These are phyloP conservation scores for Pelargonium nanum DNA, from an alignment of 345 rosid genomes.

Conservation along the genomic window DNA sequence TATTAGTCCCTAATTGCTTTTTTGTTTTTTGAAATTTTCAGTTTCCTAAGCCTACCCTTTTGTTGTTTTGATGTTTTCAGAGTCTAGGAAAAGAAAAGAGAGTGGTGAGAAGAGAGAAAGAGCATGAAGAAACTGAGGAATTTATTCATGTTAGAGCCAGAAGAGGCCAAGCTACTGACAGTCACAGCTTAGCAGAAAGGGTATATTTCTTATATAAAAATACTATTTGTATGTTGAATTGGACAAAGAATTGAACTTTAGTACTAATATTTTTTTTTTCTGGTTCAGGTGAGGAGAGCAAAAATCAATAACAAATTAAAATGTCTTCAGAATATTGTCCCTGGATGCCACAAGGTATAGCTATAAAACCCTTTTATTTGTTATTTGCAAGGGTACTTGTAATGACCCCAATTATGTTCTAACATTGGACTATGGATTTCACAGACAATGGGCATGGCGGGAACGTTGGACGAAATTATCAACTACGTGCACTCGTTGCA, in stretches of 20 bases:
- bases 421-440: neutral
- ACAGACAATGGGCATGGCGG: constrained; percentile 69
- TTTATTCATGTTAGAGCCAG: constrained; percentile 49
- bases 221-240: neutral
- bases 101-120: constrained; percentile 18
- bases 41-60: neutral
- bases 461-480: constrained; percentile 55
- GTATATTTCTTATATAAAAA: constrained; percentile 11
- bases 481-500: constrained; percentile 60
- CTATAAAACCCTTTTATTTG: neutral
- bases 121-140: constrained; percentile 24
- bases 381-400: no score
- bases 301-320: constrained; percentile 41
- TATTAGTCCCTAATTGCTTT: neutral
- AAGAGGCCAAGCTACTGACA: constrained; percentile 54
- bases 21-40: neutral
- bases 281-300: constrained; percentile 36
- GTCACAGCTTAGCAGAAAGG: constrained; percentile 54
- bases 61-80: constrained; percentile 14
- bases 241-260: neutral
- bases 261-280: neutral
- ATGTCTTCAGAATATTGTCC: constrained; percentile 42
- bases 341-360: constrained; percentile 45
- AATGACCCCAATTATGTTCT: neutral
- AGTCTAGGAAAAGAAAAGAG: constrained; percentile 27